Percentiles rank a stretch among this genome's conserved stretches.
These are phyloP conservation scores for Microcos paniculata DNA, from an alignment of 345 rosid species.

Conservation along the genomic window DNA sequence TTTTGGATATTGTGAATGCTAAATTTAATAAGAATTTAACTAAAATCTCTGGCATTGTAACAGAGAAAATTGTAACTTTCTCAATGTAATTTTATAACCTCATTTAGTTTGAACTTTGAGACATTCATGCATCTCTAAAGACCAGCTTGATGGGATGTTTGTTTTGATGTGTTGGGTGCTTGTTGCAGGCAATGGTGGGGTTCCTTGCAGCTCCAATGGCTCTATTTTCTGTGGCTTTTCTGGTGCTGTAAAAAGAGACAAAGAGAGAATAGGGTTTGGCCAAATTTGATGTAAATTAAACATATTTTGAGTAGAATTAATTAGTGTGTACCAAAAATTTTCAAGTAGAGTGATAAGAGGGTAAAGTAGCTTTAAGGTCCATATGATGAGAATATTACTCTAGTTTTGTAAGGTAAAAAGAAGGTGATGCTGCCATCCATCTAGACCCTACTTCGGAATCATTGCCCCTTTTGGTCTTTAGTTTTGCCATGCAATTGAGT, in stretches of 20 bases:
- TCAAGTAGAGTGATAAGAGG: constrained; percentile 17
- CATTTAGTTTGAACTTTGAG: not conserved
- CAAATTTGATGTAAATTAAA: constrained; percentile 12
- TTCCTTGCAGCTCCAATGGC: constrained; percentile 29
- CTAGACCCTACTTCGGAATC: constrained; percentile 29
- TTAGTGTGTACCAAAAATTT: not conserved
- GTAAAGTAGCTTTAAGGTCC: constrained; percentile 34
- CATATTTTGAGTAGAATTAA: not conserved
- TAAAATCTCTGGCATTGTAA: not conserved
- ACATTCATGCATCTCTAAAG: not conserved
- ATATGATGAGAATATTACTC: constrained; percentile 7
- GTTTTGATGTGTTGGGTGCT: constrained; percentile 1
- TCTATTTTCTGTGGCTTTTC: constrained; percentile 23
- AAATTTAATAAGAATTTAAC: no score
- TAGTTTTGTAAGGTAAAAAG: constrained; percentile 3
- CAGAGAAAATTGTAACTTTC: not conserved
- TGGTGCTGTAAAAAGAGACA: constrained; percentile 19
- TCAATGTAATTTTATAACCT: not conserved
- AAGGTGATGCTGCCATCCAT: not conserved
- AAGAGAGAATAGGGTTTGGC: not conserved
- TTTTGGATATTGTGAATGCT: no score
- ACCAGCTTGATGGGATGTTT: constrained; percentile 7
- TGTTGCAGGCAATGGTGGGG: constrained; percentile 50
- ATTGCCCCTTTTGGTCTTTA: constrained; percentile 27
- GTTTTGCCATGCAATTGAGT: constrained; percentile 32